Base-by-base conservation (phyloP, 1,139 yeast genomes). In the Insectozyma bohioensis region DNA sequence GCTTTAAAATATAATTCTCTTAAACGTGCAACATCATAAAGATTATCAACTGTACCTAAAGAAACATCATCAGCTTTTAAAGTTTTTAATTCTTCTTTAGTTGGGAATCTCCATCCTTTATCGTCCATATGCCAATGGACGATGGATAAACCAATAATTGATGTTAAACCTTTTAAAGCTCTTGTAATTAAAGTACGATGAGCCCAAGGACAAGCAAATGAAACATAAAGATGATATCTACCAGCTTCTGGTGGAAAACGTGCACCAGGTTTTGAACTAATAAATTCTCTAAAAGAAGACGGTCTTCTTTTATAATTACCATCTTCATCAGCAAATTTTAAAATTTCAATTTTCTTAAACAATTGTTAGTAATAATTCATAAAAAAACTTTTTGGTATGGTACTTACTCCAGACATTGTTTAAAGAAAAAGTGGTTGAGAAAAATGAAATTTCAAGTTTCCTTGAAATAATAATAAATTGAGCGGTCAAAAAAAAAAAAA, bases 141-240 rank as follows among this genome's bases (percentile, higher is more conserved):
- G 32, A 86, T 85, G 9, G 90, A 78, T 19, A 85, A 74, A 2
- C 79, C 75, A 40, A 81, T 77, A 22, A 74, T 52, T 13, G 73
- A 70, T 6, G 75, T 62, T 44, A 92, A 68, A 2, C 96, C 96
- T 63, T 88, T 88, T 45, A 90, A 68, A n/a, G 72, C 61, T 34
- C 97, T 66, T 6, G 83, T 72, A 38, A 88, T 81, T 45, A 90
- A 66, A 0, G 94, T 78, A 42, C 97, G 75, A 54, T 87, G 95
- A 1, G 97, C 97, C 87, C 96, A 90, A 4, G 97, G 97, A 61
- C 97, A 90, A 2, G 96, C 96, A 34, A 69, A 65, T 1, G 94
- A 82, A 13, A 88, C 95, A 50, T 86, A 90, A 39, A 90, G 73
- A 61, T 90, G 96, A 56, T 90, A 90, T 49, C 97, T 72, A 41